phyloP scores from a whole-genome alignment of 495 filamentous ascomycete species.

The Podospora fimiseda region DNA sequence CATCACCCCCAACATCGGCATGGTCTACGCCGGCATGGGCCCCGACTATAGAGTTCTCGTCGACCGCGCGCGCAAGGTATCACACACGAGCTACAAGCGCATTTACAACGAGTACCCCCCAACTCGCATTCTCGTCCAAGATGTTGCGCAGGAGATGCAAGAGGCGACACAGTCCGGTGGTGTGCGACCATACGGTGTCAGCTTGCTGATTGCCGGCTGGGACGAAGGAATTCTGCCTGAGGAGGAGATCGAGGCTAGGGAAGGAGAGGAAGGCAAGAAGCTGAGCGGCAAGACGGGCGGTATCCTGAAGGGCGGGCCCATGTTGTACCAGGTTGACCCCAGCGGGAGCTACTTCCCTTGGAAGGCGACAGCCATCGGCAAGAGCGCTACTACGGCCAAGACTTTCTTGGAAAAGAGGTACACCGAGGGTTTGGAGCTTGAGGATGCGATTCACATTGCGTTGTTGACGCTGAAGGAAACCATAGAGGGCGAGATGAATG shows the following conservation, averaged over 20 bases:
- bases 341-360: conserved; percentile 96
- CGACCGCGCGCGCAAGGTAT: conserved; percentile 95
- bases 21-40: conserved; percentile 99
- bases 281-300: conserved; percentile 78
- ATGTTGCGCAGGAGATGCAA: conserved; percentile 96
- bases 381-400: conserved; percentile 95
- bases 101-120: conserved; percentile 99
- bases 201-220: conserved; percentile 92
- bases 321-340: conserved; percentile 97
- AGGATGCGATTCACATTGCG: conserved; percentile 98
- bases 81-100: conserved; percentile 98
- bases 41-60: conserved; percentile 97
- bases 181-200: conserved; percentile 97
- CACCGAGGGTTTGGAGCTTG: conserved; percentile 91
- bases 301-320: conserved; percentile 90
- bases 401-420: conserved; percentile 99
- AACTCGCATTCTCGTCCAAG: conserved; percentile 96
- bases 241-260: conserved; percentile 45
- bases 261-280: conserved; percentile 64
- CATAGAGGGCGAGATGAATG: conserved; percentile 98
- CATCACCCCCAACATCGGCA: conserved; percentile 98
- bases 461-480: conserved; percentile 97
- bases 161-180: conserved; percentile 97
- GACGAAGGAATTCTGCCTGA: conserved; percentile 92
- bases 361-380: conserved; percentile 98